Conservation (phyloP, 495 filamentous ascomycete species). For the Pseudomonodictys pantanalensis region DNA sequence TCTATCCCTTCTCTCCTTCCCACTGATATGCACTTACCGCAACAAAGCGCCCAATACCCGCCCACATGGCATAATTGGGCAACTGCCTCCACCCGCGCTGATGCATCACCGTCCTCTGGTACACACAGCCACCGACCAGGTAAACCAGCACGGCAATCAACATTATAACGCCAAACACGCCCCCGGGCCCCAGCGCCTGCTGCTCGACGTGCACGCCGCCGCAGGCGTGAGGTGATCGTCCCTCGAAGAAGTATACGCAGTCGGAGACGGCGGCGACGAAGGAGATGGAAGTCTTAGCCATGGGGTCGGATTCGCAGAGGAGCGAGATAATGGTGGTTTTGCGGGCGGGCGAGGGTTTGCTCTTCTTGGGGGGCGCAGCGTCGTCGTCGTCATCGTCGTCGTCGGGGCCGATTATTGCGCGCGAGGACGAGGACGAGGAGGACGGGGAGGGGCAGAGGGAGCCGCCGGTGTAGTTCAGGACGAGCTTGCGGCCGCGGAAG, state of each 20-base stretch:
- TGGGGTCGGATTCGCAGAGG: conserved; percentile 78
- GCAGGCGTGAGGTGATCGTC: conserved; percentile 84
- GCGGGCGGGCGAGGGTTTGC: conserved; percentile 40
- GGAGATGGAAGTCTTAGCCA: conserved; percentile 59
- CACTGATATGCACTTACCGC: conserved; percentile 56
- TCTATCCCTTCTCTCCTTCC: background rate
- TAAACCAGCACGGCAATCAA: conserved; percentile 83
- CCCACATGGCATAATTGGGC: conserved; percentile 92
- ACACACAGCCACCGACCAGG: conserved; percentile 86
- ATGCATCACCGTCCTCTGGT: conserved; percentile 91
- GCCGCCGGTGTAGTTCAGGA: conserved; percentile 87
- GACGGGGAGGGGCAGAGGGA: conserved; percentile 64
- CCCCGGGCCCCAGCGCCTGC: conserved; percentile 71
- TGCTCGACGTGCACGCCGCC: conserved; percentile 61
- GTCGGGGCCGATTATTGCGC: conserved; percentile 37
- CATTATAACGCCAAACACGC: conserved; percentile 90
- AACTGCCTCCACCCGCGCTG: conserved; percentile 93
- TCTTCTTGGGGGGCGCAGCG: conserved; percentile 36
- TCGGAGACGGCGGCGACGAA: conserved; percentile 83
- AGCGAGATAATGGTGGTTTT: conserved; percentile 92
- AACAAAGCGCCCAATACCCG: conserved; percentile 77
- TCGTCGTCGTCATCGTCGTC: conserved; percentile 43
- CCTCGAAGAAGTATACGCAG: conserved; percentile 96
- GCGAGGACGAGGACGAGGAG: conserved; percentile 23
- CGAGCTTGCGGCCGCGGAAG: conserved; percentile 83